Evolutionary conservation across 2,329 filamentous ascomycete species (phyloP).

Genomic region (Arthrobotrys pseudoclavata): DNA sequence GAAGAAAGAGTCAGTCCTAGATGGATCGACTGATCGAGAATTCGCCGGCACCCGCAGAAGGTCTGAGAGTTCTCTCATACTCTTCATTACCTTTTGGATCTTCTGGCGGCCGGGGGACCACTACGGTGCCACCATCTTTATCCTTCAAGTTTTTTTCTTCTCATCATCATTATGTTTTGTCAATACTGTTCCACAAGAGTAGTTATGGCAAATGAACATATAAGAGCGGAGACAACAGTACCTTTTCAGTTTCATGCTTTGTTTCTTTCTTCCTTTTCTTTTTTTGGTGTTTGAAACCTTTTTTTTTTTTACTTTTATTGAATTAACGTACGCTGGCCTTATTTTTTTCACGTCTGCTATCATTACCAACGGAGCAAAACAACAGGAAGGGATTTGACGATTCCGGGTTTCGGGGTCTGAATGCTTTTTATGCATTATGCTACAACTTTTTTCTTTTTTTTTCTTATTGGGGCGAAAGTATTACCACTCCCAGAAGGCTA

Average conservation of each 20-base stretch:
- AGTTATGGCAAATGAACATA: conserved; percentile 14
- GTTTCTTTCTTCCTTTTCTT: not conserved
- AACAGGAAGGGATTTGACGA: not conserved
- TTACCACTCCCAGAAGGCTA: not conserved
- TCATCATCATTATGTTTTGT: conserved; percentile 21
- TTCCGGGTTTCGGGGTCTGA: not conserved
- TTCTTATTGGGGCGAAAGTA: not conserved
- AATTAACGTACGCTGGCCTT: conserved; percentile 22
- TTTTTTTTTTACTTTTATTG: conserved; percentile 36
- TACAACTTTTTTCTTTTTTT: conserved; percentile 11
- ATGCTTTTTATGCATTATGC: conserved; percentile 6
- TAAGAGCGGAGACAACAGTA: conserved; percentile 22
- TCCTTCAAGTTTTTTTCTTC: conserved; percentile 16
- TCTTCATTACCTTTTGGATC: conserved; percentile 10
- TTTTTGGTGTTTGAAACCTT: conserved; percentile 34
- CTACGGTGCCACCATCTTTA: conserved; percentile 10
- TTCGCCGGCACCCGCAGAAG: conserved; percentile 57
- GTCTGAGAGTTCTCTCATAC: conserved; percentile 22
- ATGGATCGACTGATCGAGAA: conserved; percentile 57
- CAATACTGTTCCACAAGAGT: conserved; percentile 13
- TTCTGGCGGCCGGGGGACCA: not conserved
- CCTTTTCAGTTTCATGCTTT: conserved; percentile 25
- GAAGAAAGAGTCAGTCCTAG: conserved; percentile 60
- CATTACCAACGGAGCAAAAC: conserved; percentile 15
- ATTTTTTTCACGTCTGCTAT: not conserved